phyloP scores from a whole-genome alignment of 2,329 filamentous ascomycete genomes.

The Trichoderma citrinoviride region DNA sequence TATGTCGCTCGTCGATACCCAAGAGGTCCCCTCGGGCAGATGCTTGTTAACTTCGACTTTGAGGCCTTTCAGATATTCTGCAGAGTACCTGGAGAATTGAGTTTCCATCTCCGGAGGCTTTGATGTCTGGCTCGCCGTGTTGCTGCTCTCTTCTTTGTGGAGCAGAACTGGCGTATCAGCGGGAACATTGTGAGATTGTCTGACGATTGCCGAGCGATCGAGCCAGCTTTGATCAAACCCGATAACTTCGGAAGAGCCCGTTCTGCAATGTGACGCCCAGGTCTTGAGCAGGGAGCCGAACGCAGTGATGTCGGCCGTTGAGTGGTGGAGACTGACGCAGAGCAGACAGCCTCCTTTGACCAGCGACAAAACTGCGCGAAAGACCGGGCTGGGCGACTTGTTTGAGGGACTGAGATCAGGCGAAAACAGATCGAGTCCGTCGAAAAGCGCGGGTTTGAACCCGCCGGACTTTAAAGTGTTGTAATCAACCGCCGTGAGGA shows the following conservation, averaged over 20 bases:
- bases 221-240: not conserved
- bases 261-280: constrained; percentile 13
- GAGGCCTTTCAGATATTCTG: not conserved
- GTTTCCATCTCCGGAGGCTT: not conserved
- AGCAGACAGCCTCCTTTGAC: constrained; percentile 8
- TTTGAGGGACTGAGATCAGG: not conserved
- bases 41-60: not conserved
- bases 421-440: not conserved
- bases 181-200: not conserved
- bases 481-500: not conserved
- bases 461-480: not conserved
- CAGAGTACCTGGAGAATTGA: not conserved
- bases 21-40: not conserved
- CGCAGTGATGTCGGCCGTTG: constrained; percentile 7
- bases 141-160: not conserved
- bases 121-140: not conserved
- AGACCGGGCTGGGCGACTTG: not conserved
- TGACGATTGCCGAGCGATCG: constrained; percentile 2
- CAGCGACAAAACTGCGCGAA: constrained; percentile 14
- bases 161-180: constrained; percentile 1
- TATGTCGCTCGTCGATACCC: constrained; percentile 14
- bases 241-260: not conserved
- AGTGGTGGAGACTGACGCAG: not conserved
- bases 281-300: constrained; percentile 11
- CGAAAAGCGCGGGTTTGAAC: not conserved